These are phyloP conservation scores for Penicillium digitatum DNA, from an alignment of 2,329 filamentous ascomycete species.

Conservation along the genomic window DNA sequence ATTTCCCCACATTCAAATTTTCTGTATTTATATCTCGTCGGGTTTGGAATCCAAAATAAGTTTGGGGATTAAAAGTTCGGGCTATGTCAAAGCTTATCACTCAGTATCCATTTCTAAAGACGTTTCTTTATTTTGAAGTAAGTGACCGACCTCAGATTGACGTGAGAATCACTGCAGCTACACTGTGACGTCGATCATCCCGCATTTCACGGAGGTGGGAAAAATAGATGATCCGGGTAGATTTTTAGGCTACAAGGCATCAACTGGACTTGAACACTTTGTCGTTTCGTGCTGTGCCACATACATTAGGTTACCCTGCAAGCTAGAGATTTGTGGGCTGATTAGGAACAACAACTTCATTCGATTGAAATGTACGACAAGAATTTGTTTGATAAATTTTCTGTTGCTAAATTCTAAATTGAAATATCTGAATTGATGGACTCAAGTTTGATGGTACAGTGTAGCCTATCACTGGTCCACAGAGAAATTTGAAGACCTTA, in stretches of 20 bases:
- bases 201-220: conserved; percentile 18
- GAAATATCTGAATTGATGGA: not conserved
- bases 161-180: conserved; percentile 2
- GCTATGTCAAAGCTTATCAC: not conserved
- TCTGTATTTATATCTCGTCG: not conserved
- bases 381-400: not conserved
- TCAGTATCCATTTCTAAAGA: not conserved
- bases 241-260: conserved; percentile 19
- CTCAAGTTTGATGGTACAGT: not conserved
- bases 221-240: conserved; percentile 10
- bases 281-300: not conserved
- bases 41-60: not conserved
- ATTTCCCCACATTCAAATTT: not conserved
- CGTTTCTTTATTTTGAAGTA: not conserved
- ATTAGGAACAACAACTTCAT: not conserved
- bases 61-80: not conserved
- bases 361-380: no score
- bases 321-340: not conserved
- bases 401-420: not conserved
- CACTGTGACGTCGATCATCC: conserved; percentile 28
- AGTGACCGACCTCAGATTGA: conserved; percentile 3
- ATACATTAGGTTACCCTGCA: not conserved
- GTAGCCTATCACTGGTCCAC: not conserved
- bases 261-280: not conserved
- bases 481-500: not conserved